Evolutionary conservation across 2,329 filamentous ascomycete species (phyloP).

Genomic region (Diaporthe eres): DNA sequence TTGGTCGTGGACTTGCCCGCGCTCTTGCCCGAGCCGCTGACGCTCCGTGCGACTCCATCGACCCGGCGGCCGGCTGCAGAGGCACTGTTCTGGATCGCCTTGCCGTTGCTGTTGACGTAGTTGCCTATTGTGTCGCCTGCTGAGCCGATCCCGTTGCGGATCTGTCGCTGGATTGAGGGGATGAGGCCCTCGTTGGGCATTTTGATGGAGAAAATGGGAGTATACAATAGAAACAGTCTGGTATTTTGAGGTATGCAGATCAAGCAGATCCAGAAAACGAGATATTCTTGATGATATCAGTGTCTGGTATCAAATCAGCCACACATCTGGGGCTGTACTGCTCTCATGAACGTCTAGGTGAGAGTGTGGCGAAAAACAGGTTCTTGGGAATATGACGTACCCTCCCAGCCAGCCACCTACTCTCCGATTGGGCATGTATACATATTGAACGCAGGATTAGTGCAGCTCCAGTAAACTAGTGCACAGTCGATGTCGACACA

Average conservation of each 20-base stretch:
- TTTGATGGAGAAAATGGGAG: neutral
- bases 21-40: conserved; percentile 39
- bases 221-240: neutral
- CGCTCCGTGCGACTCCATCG: conserved; percentile 36
- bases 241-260: neutral
- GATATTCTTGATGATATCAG: neutral
- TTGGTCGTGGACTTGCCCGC: conserved; percentile 30
- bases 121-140: conserved; percentile 40
- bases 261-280: neutral
- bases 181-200: conserved; percentile 41
- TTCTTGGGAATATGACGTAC: conserved; percentile 30
- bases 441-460: neutral
- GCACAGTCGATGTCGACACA: neutral
- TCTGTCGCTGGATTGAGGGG: conserved; percentile 38
- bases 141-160: conserved; percentile 37
- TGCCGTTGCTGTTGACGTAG: conserved; percentile 39
- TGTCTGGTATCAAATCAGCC: neutral
- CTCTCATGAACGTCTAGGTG: neutral
- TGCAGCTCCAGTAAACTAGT: neutral
- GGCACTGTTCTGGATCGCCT: conserved; percentile 37
- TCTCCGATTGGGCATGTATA: conserved; percentile 3
- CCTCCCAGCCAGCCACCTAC: conserved; percentile 5
- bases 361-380: conserved; percentile 35
- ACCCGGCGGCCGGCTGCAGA: conserved; percentile 29
- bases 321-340: neutral